Evolutionary conservation across 2,329 filamentous ascomycete genomes (phyloP).

Genomic region (Sphaerulina vaccinii): DNA sequence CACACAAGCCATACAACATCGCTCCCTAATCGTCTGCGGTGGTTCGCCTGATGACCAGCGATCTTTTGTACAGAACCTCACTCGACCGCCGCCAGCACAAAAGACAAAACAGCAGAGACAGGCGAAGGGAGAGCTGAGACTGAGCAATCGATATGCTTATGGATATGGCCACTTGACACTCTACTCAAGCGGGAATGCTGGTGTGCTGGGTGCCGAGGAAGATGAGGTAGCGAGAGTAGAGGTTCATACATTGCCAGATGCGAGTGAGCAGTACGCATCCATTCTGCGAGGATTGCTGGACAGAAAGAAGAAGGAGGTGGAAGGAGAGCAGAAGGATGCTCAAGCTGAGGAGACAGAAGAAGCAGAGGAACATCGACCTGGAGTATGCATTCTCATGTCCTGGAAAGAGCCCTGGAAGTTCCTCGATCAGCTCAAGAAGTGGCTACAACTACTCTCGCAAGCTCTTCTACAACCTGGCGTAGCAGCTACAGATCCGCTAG

Average conservation of each 20-base stretch:
- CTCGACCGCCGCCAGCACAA: conserved; percentile 32
- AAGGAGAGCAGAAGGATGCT: conserved; percentile 20
- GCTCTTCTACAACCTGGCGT: conserved; percentile 69
- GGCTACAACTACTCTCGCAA: conserved; percentile 79
- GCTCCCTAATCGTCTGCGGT: conserved; percentile 35
- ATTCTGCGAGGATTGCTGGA: conserved; percentile 31
- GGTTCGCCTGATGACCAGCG: conserved; percentile 36
- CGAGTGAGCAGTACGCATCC: conserved; percentile 32
- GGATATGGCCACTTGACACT: conserved; percentile 38
- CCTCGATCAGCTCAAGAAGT: conserved; percentile 83
- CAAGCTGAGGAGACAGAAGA: conserved; percentile 10
- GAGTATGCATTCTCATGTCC: conserved; percentile 82
- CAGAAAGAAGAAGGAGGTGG: conserved; percentile 16
- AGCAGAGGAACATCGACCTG: conserved; percentile 22
- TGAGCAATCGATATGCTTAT: conserved; percentile 38
- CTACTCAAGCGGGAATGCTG: conserved; percentile 30
- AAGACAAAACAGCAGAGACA: conserved; percentile 28
- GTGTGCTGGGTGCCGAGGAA: conserved; percentile 32
- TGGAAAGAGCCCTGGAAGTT: conserved; percentile 94
- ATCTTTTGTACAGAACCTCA: conserved; percentile 29
- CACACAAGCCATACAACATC: conserved; percentile 34
- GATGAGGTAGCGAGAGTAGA: conserved; percentile 36
- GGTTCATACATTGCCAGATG: conserved; percentile 35
- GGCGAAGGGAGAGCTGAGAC: conserved; percentile 32
- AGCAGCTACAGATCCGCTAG: conserved; percentile 61